Conservation (phyloP, 192 early-diverging fungal genomes). For the Phlyctochytrium bullatum region DNA sequence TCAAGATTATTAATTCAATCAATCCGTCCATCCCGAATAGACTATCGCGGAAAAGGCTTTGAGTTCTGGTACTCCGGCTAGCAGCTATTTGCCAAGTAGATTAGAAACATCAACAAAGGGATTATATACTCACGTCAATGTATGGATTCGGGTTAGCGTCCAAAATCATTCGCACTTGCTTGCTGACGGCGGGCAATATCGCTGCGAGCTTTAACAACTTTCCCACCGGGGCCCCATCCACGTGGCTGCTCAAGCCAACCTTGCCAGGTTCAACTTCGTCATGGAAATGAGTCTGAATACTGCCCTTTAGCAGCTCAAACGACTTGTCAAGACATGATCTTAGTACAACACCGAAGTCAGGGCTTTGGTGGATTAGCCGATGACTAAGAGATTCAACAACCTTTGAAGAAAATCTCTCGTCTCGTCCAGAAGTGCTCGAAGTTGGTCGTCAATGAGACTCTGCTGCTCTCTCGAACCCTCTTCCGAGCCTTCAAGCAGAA, state of each 20-base stretch:
- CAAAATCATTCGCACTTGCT: not conserved
- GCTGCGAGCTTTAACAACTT: not conserved
- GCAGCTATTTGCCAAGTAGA: not conserved
- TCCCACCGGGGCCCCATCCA: not conserved
- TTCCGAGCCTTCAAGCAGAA: conserved; percentile 56
- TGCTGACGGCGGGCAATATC: not conserved
- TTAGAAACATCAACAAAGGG: not conserved
- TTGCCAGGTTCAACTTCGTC: not conserved
- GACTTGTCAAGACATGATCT: not conserved
- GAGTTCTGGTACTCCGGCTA: not conserved
- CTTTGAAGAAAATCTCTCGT: conserved; percentile 86
- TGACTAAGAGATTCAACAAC: conserved; percentile 22
- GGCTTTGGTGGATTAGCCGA: not conserved
- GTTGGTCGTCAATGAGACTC: conserved; percentile 52
- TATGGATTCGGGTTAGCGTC: not conserved
- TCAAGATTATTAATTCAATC: no score
- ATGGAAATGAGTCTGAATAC: not conserved
- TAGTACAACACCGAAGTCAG: not conserved
- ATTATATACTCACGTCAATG: not conserved
- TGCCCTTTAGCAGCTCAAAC: not conserved
- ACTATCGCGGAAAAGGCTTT: not conserved
- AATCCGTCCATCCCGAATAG: conserved; percentile 2
- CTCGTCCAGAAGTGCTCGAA: conserved; percentile 78
- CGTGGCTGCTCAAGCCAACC: not conserved
- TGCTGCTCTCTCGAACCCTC: conserved; percentile 17